Base-by-base conservation (phyloP, 352 stramenopile genomes). In the Phytophthora parvispora region DNA sequence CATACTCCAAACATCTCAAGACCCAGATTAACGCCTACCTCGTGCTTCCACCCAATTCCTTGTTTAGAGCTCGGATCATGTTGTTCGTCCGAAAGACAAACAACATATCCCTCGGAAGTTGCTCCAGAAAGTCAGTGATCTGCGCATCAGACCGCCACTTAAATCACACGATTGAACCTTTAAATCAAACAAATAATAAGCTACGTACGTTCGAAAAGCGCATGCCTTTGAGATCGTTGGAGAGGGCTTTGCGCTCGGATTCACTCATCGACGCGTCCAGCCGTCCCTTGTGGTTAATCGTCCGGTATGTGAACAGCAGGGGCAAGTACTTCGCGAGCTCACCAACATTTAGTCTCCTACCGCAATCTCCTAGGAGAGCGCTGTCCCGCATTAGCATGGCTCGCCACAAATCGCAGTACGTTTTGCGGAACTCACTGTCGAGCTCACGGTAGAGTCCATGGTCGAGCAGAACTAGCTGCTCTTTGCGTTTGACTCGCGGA, bases 401-500 rank as follows among this genome's bases (percentile, higher is more conserved):
- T 61, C 92, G 89, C 98, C 98, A 99, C 32, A 99, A 75, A 51
- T 97, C 82, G 42, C 95, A 98, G 79, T 99, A 99, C 1, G 90
- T 89, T 38, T 97, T 83, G 28, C 97, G 94, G 77, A 99, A 99
- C 22, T 94, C 77, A 31, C 88, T 80, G 55, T 99, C 96, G 18
- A 99, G 78, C 34, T 97, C 81, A 20, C 97, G 90, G 60, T 99
- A 99, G 4, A 99, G 78, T 20, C 98, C 98, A 73, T 99, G 98
- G 80, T 99, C 98, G 2, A 99, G 85, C 12, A 99, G 77, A 40
- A 99, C 97, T 27, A 99, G 82, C 81, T 99, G 89, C 16, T 95
- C 85, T 62, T 93, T 93, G 18, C 43, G 61, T 24, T 74, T 64
- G 1, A 55, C 77, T 4, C 56, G 62, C 15, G 70, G 72, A 22